phyloP scores from a whole-genome alignment of 371 early-diverging fungal species.

The Mucor saturninus region DNA sequence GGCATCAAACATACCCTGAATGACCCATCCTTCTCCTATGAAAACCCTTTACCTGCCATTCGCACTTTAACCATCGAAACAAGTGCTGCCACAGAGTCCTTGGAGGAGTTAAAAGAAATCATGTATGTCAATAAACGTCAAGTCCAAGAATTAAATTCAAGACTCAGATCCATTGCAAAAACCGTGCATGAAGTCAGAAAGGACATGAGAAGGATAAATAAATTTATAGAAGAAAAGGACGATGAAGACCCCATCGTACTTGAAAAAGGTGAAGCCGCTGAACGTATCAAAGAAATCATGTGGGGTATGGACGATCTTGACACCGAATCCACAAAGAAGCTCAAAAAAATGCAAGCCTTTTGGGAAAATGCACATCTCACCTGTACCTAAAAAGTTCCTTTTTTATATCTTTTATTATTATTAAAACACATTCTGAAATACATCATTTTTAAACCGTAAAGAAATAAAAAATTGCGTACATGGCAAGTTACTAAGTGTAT shows the following conservation, averaged over 20 bases:
- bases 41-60: slow-evolving; percentile 48
- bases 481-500: slow-evolving; percentile 49
- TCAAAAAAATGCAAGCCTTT: slow-evolving; percentile 50
- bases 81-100: slow-evolving; percentile 44
- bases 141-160: slow-evolving; percentile 50
- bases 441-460: slow-evolving; percentile 35
- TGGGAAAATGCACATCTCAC: slow-evolving; percentile 40
- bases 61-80: slow-evolving; percentile 49
- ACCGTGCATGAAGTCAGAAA: slow-evolving; percentile 58
- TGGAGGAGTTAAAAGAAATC: slow-evolving; percentile 57
- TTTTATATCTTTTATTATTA: slow-evolving; percentile 1
- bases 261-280: slow-evolving; percentile 56
- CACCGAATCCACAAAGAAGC: slow-evolving; percentile 39
- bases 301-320: slow-evolving; percentile 61
- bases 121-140: slow-evolving; percentile 59
- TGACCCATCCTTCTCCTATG: slow-evolving; percentile 42
- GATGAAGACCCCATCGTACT: slow-evolving; percentile 56
- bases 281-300: slow-evolving; percentile 56
- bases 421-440: slow-evolving; percentile 17
- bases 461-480: slow-evolving; percentile 28
- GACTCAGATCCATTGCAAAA: slow-evolving; percentile 55
- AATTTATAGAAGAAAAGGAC: slow-evolving; percentile 53
- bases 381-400: slow-evolving; percentile 14
- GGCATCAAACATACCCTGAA: slow-evolving; percentile 42
- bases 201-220: slow-evolving; percentile 55